Conservation (phyloP, 163 green algal genomes). For the Chlorella variabilis region DNA sequence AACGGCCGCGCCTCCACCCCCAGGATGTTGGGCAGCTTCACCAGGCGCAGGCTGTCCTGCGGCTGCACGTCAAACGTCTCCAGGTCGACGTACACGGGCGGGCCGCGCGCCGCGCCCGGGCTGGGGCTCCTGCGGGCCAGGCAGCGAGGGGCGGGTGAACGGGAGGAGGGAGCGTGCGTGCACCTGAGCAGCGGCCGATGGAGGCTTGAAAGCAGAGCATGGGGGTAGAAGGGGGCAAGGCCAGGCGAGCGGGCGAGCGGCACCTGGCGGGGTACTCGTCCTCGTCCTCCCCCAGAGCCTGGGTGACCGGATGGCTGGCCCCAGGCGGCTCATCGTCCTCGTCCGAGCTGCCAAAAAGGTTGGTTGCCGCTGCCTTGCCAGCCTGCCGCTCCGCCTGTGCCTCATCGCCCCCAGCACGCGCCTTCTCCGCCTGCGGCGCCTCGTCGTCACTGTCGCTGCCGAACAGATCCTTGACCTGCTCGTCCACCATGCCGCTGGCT, state of each 20-base stretch:
- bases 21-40: constrained; percentile 65
- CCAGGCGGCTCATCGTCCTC: constrained; percentile 17
- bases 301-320: background rate
- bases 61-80: constrained; percentile 44
- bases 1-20: constrained; percentile 66
- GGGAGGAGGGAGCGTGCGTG: background rate
- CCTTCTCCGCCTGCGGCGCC: background rate
- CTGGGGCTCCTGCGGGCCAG: constrained; percentile 6
- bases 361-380: background rate
- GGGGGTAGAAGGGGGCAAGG: background rate
- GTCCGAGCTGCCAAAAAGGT: constrained; percentile 31
- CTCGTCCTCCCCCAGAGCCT: constrained; percentile 16
- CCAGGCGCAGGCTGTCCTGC: constrained; percentile 41
- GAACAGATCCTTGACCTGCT: constrained; percentile 41
- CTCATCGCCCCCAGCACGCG: background rate
- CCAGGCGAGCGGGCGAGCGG: background rate
- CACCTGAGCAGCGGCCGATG: background rate
- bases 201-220: too few species aligned
- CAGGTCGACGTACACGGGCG: constrained; percentile 56
- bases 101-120: constrained; percentile 18
- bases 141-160: background rate
- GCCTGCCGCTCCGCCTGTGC: background rate
- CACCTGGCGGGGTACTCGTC: constrained; percentile 19
- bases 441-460: constrained; percentile 49
- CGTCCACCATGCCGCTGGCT: background rate